Evolutionary conservation across 495 filamentous ascomycete genomes (phyloP).

Genomic region (Wilcoxina mikolae): DNA sequence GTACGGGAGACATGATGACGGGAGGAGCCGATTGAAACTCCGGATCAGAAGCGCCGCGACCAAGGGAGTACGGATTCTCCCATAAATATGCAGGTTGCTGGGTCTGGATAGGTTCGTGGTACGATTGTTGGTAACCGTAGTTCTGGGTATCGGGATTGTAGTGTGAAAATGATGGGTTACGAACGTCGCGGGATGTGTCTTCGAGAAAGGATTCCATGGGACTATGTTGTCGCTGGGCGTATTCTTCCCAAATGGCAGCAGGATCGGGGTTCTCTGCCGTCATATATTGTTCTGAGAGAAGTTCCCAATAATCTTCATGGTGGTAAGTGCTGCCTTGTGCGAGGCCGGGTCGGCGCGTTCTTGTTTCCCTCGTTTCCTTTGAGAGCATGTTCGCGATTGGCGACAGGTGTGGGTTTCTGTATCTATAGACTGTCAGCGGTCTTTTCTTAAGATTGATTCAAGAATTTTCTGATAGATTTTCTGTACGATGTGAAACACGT

Average conservation of each 20-base stretch:
- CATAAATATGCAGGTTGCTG: not conserved
- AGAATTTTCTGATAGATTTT: too few species aligned
- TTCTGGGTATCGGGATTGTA: not conserved
- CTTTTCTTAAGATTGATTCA: too few species aligned
- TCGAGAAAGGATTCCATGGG: not conserved
- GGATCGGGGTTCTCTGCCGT: not conserved
- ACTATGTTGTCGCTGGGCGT: not conserved
- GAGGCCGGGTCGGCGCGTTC: too few species aligned
- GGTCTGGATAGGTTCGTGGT: not conserved
- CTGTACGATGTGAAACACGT: too few species aligned
- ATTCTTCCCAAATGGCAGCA: not conserved
- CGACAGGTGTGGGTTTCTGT: too few species aligned
- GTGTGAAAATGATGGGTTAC: not conserved
- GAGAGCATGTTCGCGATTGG: too few species aligned
- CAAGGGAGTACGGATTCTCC: not conserved
- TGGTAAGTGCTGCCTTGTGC: not conserved
- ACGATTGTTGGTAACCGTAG: not conserved
- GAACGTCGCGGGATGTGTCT: not conserved
- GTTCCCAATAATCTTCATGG: not conserved
- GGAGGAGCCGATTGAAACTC: too few species aligned
- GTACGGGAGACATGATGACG: too few species aligned
- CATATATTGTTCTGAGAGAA: not conserved
- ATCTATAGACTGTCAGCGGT: too few species aligned
- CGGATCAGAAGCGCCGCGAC: not conserved
- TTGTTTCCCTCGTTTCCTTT: too few species aligned